Percentiles rank a stretch among this genome's conserved stretches.
phyloP scores from a whole-genome alignment of 2,329 filamentous ascomycete genomes.

The Pseudogymnoascus sp. region DNA sequence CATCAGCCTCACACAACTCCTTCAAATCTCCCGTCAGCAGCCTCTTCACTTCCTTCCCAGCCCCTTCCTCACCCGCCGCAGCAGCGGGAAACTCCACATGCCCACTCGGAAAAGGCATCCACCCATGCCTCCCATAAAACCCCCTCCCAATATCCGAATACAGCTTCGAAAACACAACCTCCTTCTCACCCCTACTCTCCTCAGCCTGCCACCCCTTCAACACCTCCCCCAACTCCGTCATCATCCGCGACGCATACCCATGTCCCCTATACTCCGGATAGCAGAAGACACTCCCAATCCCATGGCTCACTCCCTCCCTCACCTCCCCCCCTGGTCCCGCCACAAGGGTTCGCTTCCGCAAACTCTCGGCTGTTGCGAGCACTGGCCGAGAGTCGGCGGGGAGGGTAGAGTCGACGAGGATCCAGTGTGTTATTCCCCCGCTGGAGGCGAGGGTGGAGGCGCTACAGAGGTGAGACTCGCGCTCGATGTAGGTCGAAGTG shows the following conservation, averaged over 20 bases:
- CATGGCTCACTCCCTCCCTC: slow-evolving; percentile 57
- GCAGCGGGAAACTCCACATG: slow-evolving; percentile 57
- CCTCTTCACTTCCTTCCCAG: slow-evolving; percentile 25
- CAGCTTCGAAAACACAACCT: slow-evolving; percentile 60
- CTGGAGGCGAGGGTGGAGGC: slow-evolving; percentile 48
- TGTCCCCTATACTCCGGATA: slow-evolving; percentile 55
- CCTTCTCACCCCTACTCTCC: slow-evolving; percentile 29
- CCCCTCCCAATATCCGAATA: slow-evolving; percentile 79
- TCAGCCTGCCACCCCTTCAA: slow-evolving; percentile 44
- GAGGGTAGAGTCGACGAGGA: slow-evolving; percentile 43
- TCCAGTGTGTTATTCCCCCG: slow-evolving; percentile 54
- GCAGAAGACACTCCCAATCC: slow-evolving; percentile 73
- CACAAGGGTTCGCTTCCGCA: slow-evolving; percentile 50
- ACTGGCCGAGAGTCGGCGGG: slow-evolving; percentile 40
- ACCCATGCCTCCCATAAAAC: slow-evolving; percentile 72
- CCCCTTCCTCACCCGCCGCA: neutral
- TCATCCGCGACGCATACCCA: slow-evolving; percentile 72
- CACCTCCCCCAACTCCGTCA: slow-evolving; percentile 51
- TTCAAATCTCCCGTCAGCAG: slow-evolving; percentile 54
- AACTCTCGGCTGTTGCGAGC: slow-evolving; percentile 55
- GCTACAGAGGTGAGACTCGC: slow-evolving; percentile 46
- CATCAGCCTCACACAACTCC: slow-evolving; percentile 55
- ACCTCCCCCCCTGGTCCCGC: slow-evolving; percentile 31
- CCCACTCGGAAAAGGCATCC: slow-evolving; percentile 63
- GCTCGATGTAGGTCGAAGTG: slow-evolving; percentile 46